Base-by-base conservation (phyloP, 129 eudicot species). In the Mikania micrantha region DNA sequence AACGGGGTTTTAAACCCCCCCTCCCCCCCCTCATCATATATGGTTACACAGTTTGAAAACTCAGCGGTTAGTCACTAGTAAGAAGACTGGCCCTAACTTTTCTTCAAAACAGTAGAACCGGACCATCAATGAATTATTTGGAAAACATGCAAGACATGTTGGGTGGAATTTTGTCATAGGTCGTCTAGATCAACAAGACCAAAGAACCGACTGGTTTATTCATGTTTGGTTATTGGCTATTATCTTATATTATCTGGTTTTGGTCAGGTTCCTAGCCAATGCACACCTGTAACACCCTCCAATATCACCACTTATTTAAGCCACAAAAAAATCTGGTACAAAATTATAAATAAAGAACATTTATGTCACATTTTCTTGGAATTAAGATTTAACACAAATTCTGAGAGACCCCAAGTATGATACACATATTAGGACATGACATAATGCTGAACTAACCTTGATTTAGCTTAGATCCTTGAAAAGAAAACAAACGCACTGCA, bases 401-500 rank as follows among this genome's bases (percentile, higher is more conserved):
- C 5, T 52, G n/a, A n/a, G n/a, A n/a, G n/a, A n/a, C n/a, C n/a
- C n/a, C n/a, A 54, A 1, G 1, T 6, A 0, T 25, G 2, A 6
- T 25, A 24, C 25, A 54, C 13, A 32, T 32, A 32, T 32, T 28
- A 53, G 6, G 25, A 54, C 9, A 25, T 2, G 16, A 24, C 11
- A 54, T 12, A 35, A 28, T 17, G 19, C 27, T 29, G 52, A 21
- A 53, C 67, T 71, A 50, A 73, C 80, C 79, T 83, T 67, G 41
- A 5, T 58, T 80, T 22, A 91, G 11, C 74, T 88, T 92, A 13
- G 96, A 92, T 36, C 95, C 95, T 75, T 87, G 83, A 70, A 80
- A 94, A 70, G 96, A 84, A 74, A 94, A 94, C 76, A 94, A 66
- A 28, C 74, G 77, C 8, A 78, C 52, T 44, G 99, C 99, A 47